Evolutionary conservation across 139 green algal species (phyloP).

Genomic region (Chlamydomonas sp.): DNA sequence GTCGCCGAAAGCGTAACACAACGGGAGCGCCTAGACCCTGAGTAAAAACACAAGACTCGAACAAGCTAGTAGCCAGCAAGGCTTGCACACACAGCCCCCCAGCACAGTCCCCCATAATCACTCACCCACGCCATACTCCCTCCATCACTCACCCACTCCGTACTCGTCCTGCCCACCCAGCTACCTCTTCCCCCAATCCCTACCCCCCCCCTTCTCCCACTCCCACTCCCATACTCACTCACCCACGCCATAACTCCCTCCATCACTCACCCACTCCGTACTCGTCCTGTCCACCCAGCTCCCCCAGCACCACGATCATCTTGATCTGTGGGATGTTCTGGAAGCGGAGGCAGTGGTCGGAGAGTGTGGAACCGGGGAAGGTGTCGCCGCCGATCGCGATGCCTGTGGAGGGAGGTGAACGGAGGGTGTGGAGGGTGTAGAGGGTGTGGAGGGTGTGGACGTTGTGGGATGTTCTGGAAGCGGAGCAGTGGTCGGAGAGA

Average conservation of each 20-base stretch:
- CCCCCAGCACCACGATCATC: conserved; percentile 92
- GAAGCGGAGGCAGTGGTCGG: conserved; percentile 86
- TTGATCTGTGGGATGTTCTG: conserved; percentile 75
- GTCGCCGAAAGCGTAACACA: too few relatives aligned
- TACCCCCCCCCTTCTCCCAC: background rate
- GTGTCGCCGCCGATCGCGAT: conserved; percentile 91
- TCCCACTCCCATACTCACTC: background rate
- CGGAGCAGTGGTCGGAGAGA: conserved; percentile 82
- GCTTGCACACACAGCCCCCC: too few relatives aligned
- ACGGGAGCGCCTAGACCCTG: too few relatives aligned
- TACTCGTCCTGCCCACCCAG: too few relatives aligned
- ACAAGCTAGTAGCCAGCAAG: too few relatives aligned
- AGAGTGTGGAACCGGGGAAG: conserved; percentile 85
- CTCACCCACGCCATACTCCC: background rate
- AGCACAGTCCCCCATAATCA: background rate
- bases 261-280: conserved; percentile 78
- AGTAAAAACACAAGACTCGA: too few relatives aligned
- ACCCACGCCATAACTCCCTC: background rate
- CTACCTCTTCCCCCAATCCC: background rate
- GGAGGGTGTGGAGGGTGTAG: too few relatives aligned
- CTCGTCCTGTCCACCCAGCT: conserved; percentile 85
- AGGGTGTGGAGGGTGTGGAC: too few relatives aligned
- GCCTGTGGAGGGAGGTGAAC: too few relatives aligned
- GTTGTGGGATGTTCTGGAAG: conserved; percentile 68
- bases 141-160: too few relatives aligned